A percentile compares a stretch with the other conserved stretches of the same genome.
phyloP scores from a whole-genome alignment of 139 green algal species.

The Nannochloris sp. region DNA sequence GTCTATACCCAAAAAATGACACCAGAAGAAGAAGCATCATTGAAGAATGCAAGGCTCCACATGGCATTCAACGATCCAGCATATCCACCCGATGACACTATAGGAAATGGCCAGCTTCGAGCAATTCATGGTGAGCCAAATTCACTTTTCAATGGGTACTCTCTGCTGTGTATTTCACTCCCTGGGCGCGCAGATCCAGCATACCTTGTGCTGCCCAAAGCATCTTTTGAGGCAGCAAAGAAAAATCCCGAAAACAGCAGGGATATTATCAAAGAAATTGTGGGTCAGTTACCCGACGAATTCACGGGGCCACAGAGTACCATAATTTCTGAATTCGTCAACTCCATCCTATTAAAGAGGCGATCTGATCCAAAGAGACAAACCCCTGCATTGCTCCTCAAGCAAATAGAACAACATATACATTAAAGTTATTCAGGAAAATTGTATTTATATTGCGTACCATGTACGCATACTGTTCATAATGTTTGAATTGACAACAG shows the following conservation, averaged over 20 bases:
- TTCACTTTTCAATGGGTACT: background rate
- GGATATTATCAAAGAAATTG: too few relatives aligned
- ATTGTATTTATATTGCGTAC: too few relatives aligned
- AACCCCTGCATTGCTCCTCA: background rate
- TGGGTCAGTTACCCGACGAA: too few relatives aligned
- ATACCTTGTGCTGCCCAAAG: too few relatives aligned
- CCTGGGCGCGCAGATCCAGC: too few relatives aligned
- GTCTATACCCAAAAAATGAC: background rate
- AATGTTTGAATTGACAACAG: too few relatives aligned
- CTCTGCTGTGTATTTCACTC: background rate
- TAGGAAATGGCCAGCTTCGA: background rate
- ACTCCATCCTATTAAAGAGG: too few relatives aligned
- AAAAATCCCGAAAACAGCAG: too few relatives aligned
- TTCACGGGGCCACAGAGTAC: too few relatives aligned
- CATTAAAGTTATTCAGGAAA: background rate
- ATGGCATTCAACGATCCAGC: conserved; percentile 2
- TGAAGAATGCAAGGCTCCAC: background rate
- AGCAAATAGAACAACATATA: background rate
- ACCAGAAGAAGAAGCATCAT: background rate
- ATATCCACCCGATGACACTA: background rate
- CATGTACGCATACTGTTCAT: too few relatives aligned
- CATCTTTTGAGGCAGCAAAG: too few relatives aligned
- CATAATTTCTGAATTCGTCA: too few relatives aligned
- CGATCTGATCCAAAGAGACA: background rate
- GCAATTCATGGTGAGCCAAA: background rate